Evolutionary conservation across 208 protist species (phyloP), one percentile per base, ranked within the genome.

Genomic region (Paratrypanosoma confusum): DNA sequence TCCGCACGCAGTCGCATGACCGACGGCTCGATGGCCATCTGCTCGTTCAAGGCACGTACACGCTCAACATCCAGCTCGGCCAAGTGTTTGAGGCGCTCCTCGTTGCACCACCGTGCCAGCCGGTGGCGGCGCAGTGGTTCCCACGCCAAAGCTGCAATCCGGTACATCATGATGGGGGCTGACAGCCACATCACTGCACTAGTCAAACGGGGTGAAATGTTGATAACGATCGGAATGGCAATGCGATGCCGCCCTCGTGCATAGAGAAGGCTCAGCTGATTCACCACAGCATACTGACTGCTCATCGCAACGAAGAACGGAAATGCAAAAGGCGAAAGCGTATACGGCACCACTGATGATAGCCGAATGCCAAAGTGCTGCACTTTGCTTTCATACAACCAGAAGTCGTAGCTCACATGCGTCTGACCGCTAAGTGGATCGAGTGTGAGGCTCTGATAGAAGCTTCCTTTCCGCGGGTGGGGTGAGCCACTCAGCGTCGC

Each of bases 1-100:
- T 18, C 33, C 6, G 74, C 50, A 17, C 65, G 66, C 43, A 57
- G 71, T 29, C 46, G 36, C 41, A 78, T 44, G 20, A 83, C 60
- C n/a, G 40, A 27, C 5, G 7, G 50, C 57, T 83, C 65, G 22
- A 92, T 31, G 5, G 79, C 76, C 32, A 48, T 52, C 50, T 89
- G 79, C 65, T 92, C 83, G 35, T 73, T 46, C 6, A 71, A 37
- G 3, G 83, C 79, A 39, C 48, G 51, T 53, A 76, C 64, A 5
- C 75, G 65, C 13, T 72, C 80, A 18, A 89, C 44, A 46, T 89
- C 79, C 53, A 83, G 71, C 49, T 83, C 83, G 4, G 73, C 57
- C 8, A 73, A 28, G 51, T 92, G 72, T 39, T 73, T 47, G 23
- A 65, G 50, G 17, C 83, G 75, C 43, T 63, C 46, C 32, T 58